phyloP scores from a whole-genome alignment of 1,284 basidiomycete species.

The Sanghuangporus sanghuang region DNA sequence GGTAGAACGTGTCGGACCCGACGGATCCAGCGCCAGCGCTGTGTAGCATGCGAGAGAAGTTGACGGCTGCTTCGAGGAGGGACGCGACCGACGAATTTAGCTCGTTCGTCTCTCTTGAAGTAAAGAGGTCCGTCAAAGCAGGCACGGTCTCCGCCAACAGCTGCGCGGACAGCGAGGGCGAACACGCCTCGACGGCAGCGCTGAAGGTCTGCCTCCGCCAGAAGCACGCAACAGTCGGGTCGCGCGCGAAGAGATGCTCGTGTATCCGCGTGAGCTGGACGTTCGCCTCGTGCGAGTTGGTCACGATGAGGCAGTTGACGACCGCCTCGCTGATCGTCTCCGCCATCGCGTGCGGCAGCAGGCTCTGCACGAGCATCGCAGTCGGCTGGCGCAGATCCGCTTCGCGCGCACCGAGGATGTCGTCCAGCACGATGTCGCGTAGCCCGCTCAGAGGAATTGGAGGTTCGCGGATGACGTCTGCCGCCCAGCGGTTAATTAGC shows the following conservation, averaged over 20 bases:
- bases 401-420: conserved; percentile 47
- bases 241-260: conserved; percentile 76
- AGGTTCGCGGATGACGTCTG: conserved; percentile 57
- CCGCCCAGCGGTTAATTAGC: conserved; percentile 78
- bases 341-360: conserved; percentile 71
- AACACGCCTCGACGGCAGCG: conserved; percentile 70
- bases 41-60: conserved; percentile 79
- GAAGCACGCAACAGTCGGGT: conserved; percentile 74
- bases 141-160: conserved; percentile 68
- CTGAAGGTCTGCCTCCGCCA: conserved; percentile 84
- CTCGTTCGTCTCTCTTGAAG: conserved; percentile 30
- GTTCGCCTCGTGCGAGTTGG: conserved; percentile 74
- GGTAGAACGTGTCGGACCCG: conserved; percentile 66
- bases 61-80: conserved; percentile 64
- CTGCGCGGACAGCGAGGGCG: conserved; percentile 56
- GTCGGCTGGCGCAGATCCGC: conserved; percentile 34
- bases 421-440: conserved; percentile 52
- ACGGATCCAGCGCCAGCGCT: conserved; percentile 55
- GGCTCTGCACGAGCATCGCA: conserved; percentile 67
- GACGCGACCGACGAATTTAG: conserved; percentile 39
- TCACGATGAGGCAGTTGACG: conserved; percentile 74
- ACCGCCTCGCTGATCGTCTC: conserved; percentile 74
- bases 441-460: conserved; percentile 50
- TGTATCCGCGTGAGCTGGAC: conserved; percentile 76
- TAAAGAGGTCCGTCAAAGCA: conserved; percentile 47